phyloP scores from a whole-genome alignment of 2,329 filamentous ascomycete species.

The Aspergillus fructus region DNA sequence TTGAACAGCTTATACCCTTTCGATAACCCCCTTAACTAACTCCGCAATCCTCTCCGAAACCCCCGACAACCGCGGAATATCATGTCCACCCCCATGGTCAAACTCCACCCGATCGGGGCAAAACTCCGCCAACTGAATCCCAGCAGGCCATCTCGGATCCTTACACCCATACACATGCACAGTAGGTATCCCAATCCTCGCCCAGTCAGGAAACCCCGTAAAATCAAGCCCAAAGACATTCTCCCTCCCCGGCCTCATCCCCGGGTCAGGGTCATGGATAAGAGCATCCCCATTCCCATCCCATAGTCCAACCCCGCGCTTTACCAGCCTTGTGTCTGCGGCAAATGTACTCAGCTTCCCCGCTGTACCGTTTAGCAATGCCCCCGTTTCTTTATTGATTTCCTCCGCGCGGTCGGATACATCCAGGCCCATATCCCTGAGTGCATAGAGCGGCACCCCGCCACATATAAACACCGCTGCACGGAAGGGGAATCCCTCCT shows the following conservation, averaged over 20 bases:
- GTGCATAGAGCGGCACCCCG: background rate
- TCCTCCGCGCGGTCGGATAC: background rate
- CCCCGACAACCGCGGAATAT: background rate
- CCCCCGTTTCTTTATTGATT: background rate
- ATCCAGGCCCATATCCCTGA: background rate
- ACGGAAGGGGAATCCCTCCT: background rate
- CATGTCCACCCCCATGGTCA: constrained; percentile 6
- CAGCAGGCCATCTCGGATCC: constrained; percentile 1
- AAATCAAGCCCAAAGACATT: constrained; percentile 5
- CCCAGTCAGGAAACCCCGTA: background rate
- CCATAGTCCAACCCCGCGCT: background rate
- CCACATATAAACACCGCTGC: constrained; percentile 5
- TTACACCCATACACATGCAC: constrained; percentile 4
- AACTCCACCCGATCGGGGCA: background rate
- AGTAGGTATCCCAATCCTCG: background rate
- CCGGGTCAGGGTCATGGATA: background rate
- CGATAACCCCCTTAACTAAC: background rate
- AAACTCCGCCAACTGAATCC: constrained; percentile 8
- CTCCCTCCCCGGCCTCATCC: background rate
- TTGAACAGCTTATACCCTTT: background rate
- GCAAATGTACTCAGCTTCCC: background rate
- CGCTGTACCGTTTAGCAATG: background rate
- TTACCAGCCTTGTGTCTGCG: background rate
- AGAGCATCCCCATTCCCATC: background rate
- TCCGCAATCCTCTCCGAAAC: background rate